Evolutionary conservation across 192 early-diverging fungal genomes (phyloP).

Genomic region (Coemansia sp.): DNA sequence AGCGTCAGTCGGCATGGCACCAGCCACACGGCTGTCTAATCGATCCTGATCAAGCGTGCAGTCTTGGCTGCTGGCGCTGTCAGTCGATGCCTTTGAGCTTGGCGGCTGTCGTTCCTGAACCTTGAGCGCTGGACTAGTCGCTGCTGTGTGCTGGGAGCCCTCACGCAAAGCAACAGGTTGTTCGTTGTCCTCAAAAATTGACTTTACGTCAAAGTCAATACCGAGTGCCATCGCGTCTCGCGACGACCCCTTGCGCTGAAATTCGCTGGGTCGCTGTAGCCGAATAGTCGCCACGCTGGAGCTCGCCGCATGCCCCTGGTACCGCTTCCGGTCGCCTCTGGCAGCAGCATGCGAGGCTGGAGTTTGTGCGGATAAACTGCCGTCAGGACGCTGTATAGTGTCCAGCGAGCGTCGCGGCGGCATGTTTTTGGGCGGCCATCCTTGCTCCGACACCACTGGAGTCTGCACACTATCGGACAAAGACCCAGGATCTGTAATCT

Average conservation of each 20-base stretch:
- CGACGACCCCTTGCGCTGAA: slow-evolving; percentile 46
- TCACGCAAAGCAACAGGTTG: neutral
- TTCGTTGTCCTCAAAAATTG: slow-evolving; percentile 29
- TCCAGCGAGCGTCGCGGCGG: slow-evolving; percentile 42
- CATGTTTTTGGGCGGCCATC: slow-evolving; percentile 20
- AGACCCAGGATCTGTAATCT: slow-evolving; percentile 32
- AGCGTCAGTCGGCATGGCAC: neutral
- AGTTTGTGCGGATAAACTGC: neutral
- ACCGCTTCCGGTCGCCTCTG: slow-evolving; percentile 11
- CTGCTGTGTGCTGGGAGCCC: neutral
- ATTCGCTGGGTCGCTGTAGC: slow-evolving; percentile 51
- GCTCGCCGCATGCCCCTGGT: slow-evolving; percentile 32
- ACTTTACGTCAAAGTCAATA: slow-evolving; percentile 48
- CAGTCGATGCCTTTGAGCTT: slow-evolving; percentile 10
- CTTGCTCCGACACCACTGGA: neutral
- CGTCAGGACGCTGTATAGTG: slow-evolving; percentile 15
- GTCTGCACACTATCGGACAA: slow-evolving; percentile 33
- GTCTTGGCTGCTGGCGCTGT: slow-evolving; percentile 8
- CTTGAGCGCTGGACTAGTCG: neutral
- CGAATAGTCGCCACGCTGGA: slow-evolving; percentile 50
- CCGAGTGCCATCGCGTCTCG: slow-evolving; percentile 48
- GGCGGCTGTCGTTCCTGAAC: neutral
- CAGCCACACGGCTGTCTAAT: neutral
- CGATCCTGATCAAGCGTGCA: neutral
- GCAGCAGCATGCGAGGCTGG: slow-evolving; percentile 7